These are phyloP conservation scores for Penicillium sp. DNA, from an alignment of 2,329 filamentous ascomycete genomes.

Conservation along the genomic window DNA sequence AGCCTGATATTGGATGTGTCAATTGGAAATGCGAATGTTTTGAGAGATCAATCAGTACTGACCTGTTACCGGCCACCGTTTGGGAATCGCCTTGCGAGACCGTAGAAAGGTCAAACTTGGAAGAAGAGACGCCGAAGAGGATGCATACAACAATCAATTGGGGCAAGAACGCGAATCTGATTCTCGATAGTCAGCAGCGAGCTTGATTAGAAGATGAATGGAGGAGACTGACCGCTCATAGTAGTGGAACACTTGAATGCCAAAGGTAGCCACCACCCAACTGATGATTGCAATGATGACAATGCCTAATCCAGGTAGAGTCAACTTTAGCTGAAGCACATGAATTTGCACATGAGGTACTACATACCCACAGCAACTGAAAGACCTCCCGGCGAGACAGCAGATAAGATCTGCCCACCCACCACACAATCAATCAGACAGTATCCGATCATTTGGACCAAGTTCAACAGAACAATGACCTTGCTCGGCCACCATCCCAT, in stretches of 20 bases:
- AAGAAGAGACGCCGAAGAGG: constrained; percentile 64
- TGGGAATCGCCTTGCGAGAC: constrained; percentile 55
- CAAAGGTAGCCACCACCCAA: constrained; percentile 68
- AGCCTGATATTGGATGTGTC: constrained; percentile 43
- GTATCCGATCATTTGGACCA: constrained; percentile 66
- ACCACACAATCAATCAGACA: constrained; percentile 67
- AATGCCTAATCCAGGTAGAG: constrained; percentile 48
- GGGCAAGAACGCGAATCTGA: constrained; percentile 65
- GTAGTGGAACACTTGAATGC: constrained; percentile 68
- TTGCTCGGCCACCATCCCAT: constrained; percentile 71
- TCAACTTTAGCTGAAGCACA: constrained; percentile 2
- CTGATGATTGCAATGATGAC: constrained; percentile 65
- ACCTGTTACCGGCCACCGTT: constrained; percentile 56
- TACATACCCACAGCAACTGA: constrained; percentile 63
- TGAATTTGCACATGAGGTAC: background rate
- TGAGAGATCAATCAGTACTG: background rate
- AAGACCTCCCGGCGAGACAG: constrained; percentile 62
- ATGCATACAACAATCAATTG: constrained; percentile 64
- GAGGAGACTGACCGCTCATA: constrained; percentile 60
- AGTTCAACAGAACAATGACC: constrained; percentile 64
- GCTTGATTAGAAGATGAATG: background rate
- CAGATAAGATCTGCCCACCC: constrained; percentile 69
- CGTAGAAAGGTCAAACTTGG: constrained; percentile 60
- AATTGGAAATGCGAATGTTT: background rate
- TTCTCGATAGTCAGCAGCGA: background rate